Evolutionary conservation across 192 early-diverging fungal species (phyloP), one percentile per base, ranked within the genome.

Genomic region (Coemansia sp.): DNA sequence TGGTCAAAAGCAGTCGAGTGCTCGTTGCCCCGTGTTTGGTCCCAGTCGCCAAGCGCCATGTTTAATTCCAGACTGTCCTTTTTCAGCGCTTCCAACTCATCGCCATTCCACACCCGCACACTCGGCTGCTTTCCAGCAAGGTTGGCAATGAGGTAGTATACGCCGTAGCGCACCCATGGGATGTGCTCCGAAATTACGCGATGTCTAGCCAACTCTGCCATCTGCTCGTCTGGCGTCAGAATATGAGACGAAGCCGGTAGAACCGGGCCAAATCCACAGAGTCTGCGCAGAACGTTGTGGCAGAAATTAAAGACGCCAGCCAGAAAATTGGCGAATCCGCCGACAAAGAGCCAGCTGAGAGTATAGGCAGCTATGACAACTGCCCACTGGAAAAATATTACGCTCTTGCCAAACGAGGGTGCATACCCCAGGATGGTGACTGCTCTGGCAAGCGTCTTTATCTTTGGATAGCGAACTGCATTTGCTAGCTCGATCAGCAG

Each of bases 311-410:
- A 47, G 27, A n/a, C 14, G 1, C 9, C 25, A 24, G 7, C 2
- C 64, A n/a, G 22, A 0, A 6, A 1, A 47, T 9, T 19, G 23
- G 30, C 25, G 1, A 1, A n/a, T n/a, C n/a, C 60, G 58, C 34
- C 45, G 24, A 10, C 1, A 18, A 59, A 47, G 7, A 60, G 4
- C 58, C 56, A 58, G 23, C 20, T 29, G 24, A 45, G 10, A 5
- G 11, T 1, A 10, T 36, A 54, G 16, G 29, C 18, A 27, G 53
- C 16, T 19, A 32, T 1, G 42, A 73, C 34, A 4, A 19, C 64
- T 47, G 60, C 0, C 65, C 68, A 68, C 25, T 77, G 74, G 24
- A 56, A 61, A 23, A 68, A n/a, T 4, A 71, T 59, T 24, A 77
- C 61, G 3, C 67, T 30, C 11, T 59, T 67, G 6, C 67, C 68